These are phyloP conservation scores for Pseudogymnoascus sp. DNA, from an alignment of 2,329 filamentous ascomycete genomes.

Conservation along the genomic window DNA sequence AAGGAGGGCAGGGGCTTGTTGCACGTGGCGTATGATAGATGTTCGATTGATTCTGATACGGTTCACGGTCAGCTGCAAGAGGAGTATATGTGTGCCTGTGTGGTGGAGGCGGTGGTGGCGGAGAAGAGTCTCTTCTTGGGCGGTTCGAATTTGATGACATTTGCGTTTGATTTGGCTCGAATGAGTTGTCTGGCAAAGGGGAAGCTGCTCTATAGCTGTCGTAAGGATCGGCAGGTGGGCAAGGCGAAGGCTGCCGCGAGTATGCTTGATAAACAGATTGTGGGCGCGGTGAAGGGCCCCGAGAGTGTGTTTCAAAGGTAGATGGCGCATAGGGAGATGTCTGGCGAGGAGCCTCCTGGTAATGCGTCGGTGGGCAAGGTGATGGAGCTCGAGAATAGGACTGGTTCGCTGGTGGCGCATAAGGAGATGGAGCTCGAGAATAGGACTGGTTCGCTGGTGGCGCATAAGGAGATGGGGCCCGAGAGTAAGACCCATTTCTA, in stretches of 20 bases:
- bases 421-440: slow-evolving; percentile 35
- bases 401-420: slow-evolving; percentile 30
- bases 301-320: slow-evolving; percentile 34
- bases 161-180: slow-evolving; percentile 20
- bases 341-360: slow-evolving; percentile 13
- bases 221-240: slow-evolving; percentile 33
- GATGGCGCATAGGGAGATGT: background rate
- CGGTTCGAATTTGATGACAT: slow-evolving; percentile 28
- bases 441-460: slow-evolving; percentile 20
- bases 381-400: slow-evolving; percentile 28
- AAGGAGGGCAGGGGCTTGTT: slow-evolving; percentile 60
- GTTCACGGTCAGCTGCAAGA: slow-evolving; percentile 23
- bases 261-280: slow-evolving; percentile 26
- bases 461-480: slow-evolving; percentile 32
- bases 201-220: slow-evolving; percentile 30
- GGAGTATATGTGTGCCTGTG: slow-evolving; percentile 56
- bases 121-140: slow-evolving; percentile 50
- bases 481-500: slow-evolving; percentile 25
- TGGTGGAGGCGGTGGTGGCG: slow-evolving; percentile 76
- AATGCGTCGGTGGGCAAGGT: slow-evolving; percentile 24
- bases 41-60: slow-evolving; percentile 34
- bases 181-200: slow-evolving; percentile 21
- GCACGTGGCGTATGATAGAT: slow-evolving; percentile 49
- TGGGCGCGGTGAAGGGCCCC: slow-evolving; percentile 24
- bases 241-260: slow-evolving; percentile 26